Conservation (phyloP, 176 grass and related monocot species). For the Echinochloa phyllopogon region DNA sequence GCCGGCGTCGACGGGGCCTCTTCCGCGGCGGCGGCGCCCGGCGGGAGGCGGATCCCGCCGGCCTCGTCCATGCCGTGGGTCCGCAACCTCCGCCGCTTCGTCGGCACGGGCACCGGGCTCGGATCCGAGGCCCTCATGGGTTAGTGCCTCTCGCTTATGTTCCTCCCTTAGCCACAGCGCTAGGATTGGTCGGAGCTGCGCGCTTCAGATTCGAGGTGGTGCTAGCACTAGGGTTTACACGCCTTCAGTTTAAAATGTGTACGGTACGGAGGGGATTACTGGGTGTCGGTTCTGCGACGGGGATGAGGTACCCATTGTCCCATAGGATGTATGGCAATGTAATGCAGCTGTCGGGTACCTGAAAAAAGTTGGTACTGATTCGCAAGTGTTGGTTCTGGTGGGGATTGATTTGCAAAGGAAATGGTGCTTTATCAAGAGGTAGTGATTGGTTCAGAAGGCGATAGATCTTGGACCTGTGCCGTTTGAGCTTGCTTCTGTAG, state of each 20-base stretch:
- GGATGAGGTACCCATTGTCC: background rate
- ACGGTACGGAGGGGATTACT: background rate
- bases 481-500: background rate
- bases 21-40: conserved; percentile 38
- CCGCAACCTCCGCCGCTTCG: conserved; percentile 90
- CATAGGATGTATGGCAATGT: background rate
- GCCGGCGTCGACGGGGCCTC: conserved; percentile 47
- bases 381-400: background rate
- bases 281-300: background rate
- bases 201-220: conserved; percentile 4
- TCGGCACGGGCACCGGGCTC: conserved; percentile 83
- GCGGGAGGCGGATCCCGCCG: conserved; percentile 74
- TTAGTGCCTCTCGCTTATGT: conserved; percentile 40
- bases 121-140: conserved; percentile 96
- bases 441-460: background rate
- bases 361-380: background rate
- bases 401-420: background rate
- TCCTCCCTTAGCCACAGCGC: too few species aligned
- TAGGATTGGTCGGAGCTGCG: background rate
- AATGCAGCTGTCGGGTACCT: background rate
- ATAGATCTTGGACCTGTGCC: background rate
- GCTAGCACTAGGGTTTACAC: conserved; percentile 41
- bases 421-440: background rate
- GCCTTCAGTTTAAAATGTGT: conserved; percentile 17
- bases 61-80: conserved; percentile 96